These are phyloP conservation scores for Syzygium jambos DNA, from an alignment of 345 rosid species.

Conservation along the genomic window DNA sequence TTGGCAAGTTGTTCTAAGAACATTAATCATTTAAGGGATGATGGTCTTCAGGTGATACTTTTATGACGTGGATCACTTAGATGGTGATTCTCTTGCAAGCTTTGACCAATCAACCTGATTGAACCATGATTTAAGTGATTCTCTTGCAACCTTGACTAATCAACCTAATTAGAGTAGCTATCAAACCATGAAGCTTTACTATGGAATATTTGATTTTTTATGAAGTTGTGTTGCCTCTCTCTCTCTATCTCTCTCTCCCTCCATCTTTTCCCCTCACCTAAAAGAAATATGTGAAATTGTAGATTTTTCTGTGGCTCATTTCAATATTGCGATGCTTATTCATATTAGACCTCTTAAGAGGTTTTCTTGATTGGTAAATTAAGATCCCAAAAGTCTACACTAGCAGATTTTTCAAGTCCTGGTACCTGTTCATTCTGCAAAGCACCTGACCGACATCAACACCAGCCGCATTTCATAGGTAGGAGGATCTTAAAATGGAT, in stretches of 20 bases:
- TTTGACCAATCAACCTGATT: not conserved
- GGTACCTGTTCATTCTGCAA: not conserved
- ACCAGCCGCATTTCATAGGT: not conserved
- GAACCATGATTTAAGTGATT: not conserved
- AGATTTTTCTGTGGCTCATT: not conserved
- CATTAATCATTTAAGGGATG: not conserved
- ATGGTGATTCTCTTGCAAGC: not conserved
- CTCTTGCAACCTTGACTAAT: not conserved
- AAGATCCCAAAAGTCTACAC: not conserved
- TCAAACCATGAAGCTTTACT: not conserved
- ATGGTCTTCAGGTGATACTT: not conserved
- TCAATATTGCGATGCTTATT: not conserved
- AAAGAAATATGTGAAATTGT: not conserved
- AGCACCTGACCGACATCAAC: not conserved
- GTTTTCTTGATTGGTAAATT: not conserved
- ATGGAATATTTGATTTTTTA: not conserved
- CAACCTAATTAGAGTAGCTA: not conserved
- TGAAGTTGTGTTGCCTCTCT: not conserved
- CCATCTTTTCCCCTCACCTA: not conserved
- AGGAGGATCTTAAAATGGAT: not conserved
- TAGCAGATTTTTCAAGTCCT: not conserved
- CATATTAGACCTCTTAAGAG: not conserved
- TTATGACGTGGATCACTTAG: not conserved
- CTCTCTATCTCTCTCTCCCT: not conserved
- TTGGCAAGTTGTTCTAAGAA: not conserved